Evolutionary conservation across 805 yeast species (phyloP).

Genomic region (Kodamaea lidongshanica): DNA sequence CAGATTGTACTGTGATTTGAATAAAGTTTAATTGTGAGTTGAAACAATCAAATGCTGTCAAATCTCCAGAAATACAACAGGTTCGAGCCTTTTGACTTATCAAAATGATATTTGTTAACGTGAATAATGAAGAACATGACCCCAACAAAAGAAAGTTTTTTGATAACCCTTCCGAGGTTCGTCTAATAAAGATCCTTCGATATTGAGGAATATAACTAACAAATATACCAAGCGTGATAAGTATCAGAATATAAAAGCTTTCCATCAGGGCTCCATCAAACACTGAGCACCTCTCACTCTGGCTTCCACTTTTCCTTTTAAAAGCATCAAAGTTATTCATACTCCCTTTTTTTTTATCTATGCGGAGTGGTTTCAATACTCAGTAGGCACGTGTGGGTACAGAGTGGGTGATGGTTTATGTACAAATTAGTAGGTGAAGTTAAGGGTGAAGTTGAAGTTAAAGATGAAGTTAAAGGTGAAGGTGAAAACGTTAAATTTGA

Average conservation of each 20-base stretch:
- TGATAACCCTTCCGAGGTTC: conserved; percentile 72
- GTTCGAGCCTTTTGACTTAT: conserved; percentile 54
- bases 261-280: conserved; percentile 45
- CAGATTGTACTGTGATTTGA: conserved; percentile 60
- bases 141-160: conserved; percentile 69
- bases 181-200: conserved; percentile 46
- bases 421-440: too few species aligned
- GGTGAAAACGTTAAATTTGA: too few species aligned
- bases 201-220: conserved; percentile 75
- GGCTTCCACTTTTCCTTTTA: not conserved
- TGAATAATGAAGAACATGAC: conserved; percentile 59
- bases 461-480: too few species aligned
- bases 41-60: conserved; percentile 52
- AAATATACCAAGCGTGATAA: conserved; percentile 61
- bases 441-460: too few species aligned
- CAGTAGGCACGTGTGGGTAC: too few species aligned
- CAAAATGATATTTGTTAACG: conserved; percentile 59
- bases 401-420: too few species aligned
- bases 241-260: conserved; percentile 44
- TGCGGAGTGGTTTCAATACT: not conserved
- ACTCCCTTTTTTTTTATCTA: not conserved
- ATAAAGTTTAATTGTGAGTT: conserved; percentile 60
- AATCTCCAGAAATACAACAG: conserved; percentile 48
- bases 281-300: conserved; percentile 28
- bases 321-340: not conserved